Conservation (phyloP, 1,139 yeast species). For the Candida tropicalis region DNA sequence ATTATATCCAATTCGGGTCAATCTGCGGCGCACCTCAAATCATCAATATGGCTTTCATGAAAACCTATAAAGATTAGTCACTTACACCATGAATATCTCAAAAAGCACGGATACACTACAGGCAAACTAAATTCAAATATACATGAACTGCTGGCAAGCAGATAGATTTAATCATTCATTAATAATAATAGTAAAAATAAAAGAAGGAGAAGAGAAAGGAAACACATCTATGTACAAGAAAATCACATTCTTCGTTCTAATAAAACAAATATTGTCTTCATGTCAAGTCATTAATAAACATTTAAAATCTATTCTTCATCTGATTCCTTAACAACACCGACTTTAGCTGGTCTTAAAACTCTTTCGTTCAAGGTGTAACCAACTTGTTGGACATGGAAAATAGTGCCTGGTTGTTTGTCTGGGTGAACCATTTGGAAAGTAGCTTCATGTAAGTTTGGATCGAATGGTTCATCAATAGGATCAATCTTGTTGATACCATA, state of each 20-base stretch:
- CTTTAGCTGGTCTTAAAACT: slow-evolving; percentile 95
- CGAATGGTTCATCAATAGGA: slow-evolving; percentile 84
- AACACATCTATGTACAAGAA: slow-evolving; percentile 5
- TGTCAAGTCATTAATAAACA: neutral
- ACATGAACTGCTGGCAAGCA: neutral
- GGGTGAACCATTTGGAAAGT: slow-evolving; percentile 87
- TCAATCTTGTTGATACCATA: slow-evolving; percentile 84
- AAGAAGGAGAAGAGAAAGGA: neutral
- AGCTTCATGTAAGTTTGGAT: slow-evolving; percentile 93
- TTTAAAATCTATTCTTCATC: slow-evolving; percentile 12
- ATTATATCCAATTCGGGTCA: neutral
- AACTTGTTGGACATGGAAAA: slow-evolving; percentile 89
- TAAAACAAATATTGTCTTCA: neutral
- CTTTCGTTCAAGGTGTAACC: slow-evolving; percentile 87
- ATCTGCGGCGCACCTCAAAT: slow-evolving; percentile 1
- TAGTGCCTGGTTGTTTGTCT: slow-evolving; percentile 90
- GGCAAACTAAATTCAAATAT: neutral
- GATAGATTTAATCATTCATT: neutral
- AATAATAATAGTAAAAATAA: no score
- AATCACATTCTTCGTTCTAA: slow-evolving; percentile 1
- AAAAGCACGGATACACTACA: no score
- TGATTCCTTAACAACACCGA: slow-evolving; percentile 78
- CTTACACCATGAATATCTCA: no score
- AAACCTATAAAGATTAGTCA: no score
- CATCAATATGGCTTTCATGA: no score